Base-by-base conservation (phyloP, 495 filamentous ascomycete genomes). In the Xylaria bambusicola region DNA sequence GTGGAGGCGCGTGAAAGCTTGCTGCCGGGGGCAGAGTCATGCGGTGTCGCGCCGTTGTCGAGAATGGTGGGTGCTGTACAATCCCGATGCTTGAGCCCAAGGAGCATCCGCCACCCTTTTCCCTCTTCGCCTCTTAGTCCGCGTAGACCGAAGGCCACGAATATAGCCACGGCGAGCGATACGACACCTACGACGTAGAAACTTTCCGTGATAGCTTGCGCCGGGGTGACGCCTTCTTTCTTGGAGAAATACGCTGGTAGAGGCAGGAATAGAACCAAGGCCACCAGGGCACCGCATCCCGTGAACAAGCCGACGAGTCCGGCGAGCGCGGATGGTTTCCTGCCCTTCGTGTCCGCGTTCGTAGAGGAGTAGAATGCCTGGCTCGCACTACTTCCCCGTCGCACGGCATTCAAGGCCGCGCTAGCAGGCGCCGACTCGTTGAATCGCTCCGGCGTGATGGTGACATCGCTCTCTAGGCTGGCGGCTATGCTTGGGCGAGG, bases 251-350 rank as follows among this genome's bases (percentile, higher is more conserved):
- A 80, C 3, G 90, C 84, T 2, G 95, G 94, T 7, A 99, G 81
- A 15, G 92, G 94, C 13, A 99, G 80, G 67, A 98, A 97, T 23
- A 92, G 63, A 0, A 71, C 67, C 4, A 99, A 76, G 1, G 95
- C 90, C 0, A 99, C 73, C 5, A 99, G 77, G 27, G 94, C 94
- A 56, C 94, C 94, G 66, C 91, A 89, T 3, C 95, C 94, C 15
- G 95, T 95, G 69, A 92, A 96, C 36, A 96, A 73, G 5, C 94
- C 94, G 6, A 99, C 94, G 54, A 92, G 85, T 0, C 94, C 94
- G 2, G 94, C 93, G 6, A 98, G 77, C 78, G 84, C 62, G 72
- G 88, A 71, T 15, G 81, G 74, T 62, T 82, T 76, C 7, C 61
- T 63, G 3, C 73, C 62, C 40, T 63, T 58, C 23, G 58, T 63